Percentiles rank a stretch among this genome's conserved stretches.
Evolutionary conservation across 495 filamentous ascomycete genomes (phyloP).

Genomic region (Chaetomium cochliodes): DNA sequence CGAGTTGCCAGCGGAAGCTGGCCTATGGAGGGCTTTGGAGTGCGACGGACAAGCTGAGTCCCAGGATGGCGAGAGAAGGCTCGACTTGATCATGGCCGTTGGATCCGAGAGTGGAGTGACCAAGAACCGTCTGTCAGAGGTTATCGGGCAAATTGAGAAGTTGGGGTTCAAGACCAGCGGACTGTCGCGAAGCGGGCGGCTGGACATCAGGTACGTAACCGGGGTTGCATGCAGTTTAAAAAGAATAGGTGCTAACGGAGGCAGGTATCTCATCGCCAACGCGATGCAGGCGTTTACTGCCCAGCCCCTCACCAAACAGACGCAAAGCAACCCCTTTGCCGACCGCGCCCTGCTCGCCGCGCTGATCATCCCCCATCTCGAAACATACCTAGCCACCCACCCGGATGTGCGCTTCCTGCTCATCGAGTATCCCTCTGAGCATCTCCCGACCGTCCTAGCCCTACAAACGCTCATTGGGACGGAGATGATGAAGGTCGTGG

Average conservation of each 20-base stretch:
- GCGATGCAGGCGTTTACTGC: slow-evolving; percentile 50
- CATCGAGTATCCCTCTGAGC: slow-evolving; percentile 49
- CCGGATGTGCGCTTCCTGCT: slow-evolving; percentile 45
- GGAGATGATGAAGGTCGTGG: slow-evolving; percentile 45
- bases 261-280: slow-evolving; percentile 48
- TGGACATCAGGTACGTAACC: slow-evolving; percentile 44
- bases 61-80: slow-evolving; percentile 29
- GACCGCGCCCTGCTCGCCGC: slow-evolving; percentile 45
- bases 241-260: slow-evolving; percentile 3
- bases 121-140: slow-evolving; percentile 35
- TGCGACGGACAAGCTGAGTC: slow-evolving; percentile 12
- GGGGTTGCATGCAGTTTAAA: too few relatives aligned
- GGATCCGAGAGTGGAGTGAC: slow-evolving; percentile 43
- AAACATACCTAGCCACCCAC: slow-evolving; percentile 43
- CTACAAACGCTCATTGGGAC: slow-evolving; percentile 45
- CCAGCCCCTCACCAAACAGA: slow-evolving; percentile 45
- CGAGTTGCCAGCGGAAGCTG: background rate
- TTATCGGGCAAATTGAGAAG: slow-evolving; percentile 44
- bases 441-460: slow-evolving; percentile 45
- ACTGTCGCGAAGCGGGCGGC: slow-evolving; percentile 39
- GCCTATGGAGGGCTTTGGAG: slow-evolving; percentile 44
- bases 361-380: slow-evolving; percentile 47
- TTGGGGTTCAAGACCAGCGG: slow-evolving; percentile 41
- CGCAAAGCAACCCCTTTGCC: slow-evolving; percentile 47
- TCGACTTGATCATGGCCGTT: slow-evolving; percentile 48